Evolutionary conservation across 805 yeast species (phyloP).

Genomic region (Monosporozyma unispora): DNA sequence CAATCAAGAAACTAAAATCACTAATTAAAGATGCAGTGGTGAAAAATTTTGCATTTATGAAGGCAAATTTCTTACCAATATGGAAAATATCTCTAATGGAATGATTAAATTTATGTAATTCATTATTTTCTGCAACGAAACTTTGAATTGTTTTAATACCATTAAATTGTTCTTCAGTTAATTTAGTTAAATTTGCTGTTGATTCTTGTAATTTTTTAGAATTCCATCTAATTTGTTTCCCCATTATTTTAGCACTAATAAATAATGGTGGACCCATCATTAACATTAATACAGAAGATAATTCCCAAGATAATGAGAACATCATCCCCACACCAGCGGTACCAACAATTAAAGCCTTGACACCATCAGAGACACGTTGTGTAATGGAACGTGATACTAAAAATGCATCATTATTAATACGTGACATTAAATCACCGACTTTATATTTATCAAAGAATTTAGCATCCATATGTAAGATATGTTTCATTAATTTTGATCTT

Average conservation of each 20-base stretch:
- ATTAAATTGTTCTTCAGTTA: constrained; percentile 84
- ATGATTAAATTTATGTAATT: constrained; percentile 63
- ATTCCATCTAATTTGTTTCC: constrained; percentile 65
- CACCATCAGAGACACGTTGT: constrained; percentile 86
- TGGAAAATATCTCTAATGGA: constrained; percentile 59
- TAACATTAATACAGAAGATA: constrained; percentile 65
- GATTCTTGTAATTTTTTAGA: constrained; percentile 78
- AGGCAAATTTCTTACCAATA: constrained; percentile 73
- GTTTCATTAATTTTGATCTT: constrained; percentile 67
- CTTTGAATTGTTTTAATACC: constrained; percentile 86
- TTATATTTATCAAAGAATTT: constrained; percentile 90
- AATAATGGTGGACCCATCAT: constrained; percentile 75
- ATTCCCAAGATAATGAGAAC: constrained; percentile 73
- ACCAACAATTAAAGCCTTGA: constrained; percentile 73
- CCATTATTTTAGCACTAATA: constrained; percentile 71
- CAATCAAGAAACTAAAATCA: constrained; percentile 67
- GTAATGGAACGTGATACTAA: constrained; percentile 83
- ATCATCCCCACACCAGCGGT: constrained; percentile 83
- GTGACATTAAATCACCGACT: constrained; percentile 87
- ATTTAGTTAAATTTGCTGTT: constrained; percentile 78
- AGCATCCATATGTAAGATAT: constrained; percentile 78
- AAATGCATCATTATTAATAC: constrained; percentile 83
- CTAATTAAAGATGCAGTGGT: constrained; percentile 78
- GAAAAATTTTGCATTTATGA: constrained; percentile 65
- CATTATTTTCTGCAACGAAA: constrained; percentile 80